Base-by-base conservation (phyloP, 306 rosid genomes). In the Vigna trinervia region DNA sequence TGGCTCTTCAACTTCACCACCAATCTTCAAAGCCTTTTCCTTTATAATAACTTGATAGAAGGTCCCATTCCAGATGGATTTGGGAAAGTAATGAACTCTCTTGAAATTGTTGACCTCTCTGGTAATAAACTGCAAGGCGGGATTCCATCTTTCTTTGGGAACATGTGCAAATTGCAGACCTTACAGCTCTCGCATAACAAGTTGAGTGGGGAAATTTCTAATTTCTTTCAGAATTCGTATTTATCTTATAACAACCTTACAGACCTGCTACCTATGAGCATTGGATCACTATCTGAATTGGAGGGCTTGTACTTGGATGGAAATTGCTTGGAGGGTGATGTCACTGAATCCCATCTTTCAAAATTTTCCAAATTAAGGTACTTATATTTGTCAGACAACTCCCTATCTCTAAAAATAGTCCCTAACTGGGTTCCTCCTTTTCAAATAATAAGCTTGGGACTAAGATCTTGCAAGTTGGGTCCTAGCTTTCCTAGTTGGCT, bases 261-360 rank as follows among this genome's bases (percentile, higher is more conserved):
- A 0, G 81, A 81, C 1, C 3, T 0, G 23, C 0, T 61, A 3
- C 76, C 67, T 11, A 4, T 38, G 17, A 61, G 68, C 45, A 69
- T 75, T 1, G 10, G 52, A 39, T 60, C 17, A 15, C 4, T 75
- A 6, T 10, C 48, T 6, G 48, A 71, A n/a, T 26, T 79, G 38
- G 36, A 22, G 66, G 0, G 0, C 5, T 1, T 79, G 5, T 0
- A 0, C 5, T 11, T 79, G 1, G 6, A 0, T 0, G 6, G n/a
- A 9, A 81, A 81, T 69, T 19, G 2, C 17, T 59, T 76, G n/a
- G 43, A 80, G 19, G 53, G 53, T 48, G 53, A 48, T 0, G 53
- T 14, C 53, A 48, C 19, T 14, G 8, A 48, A 14, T 48, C 53
- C 8, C 53, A 48, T 48, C 53, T 48, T 48, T 48, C 53, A 5